phyloP scores from a whole-genome alignment of 176 grass and related monocot species.

The Themeda triandra region DNA sequence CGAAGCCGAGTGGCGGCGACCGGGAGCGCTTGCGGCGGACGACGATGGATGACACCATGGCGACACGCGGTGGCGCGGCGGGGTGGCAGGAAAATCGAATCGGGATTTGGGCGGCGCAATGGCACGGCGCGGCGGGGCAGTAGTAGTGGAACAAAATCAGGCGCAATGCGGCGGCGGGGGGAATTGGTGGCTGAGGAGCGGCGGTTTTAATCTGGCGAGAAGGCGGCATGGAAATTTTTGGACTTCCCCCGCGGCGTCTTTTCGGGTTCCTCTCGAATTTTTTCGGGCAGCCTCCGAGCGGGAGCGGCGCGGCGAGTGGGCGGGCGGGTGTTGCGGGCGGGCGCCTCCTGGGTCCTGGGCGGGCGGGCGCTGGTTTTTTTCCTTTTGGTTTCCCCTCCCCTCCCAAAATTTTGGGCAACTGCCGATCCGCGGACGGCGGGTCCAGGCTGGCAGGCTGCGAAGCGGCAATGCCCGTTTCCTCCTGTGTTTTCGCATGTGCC shows the following conservation, averaged over 20 bases:
- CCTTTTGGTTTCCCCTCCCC: background rate
- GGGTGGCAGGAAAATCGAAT: background rate
- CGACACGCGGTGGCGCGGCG: background rate
- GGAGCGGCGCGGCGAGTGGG: background rate
- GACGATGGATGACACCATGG: background rate
- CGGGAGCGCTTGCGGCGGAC: constrained; percentile 27
- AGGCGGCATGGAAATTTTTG: constrained; percentile 28
- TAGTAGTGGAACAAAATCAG: no score
- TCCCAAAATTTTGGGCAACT: background rate
- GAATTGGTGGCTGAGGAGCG: background rate
- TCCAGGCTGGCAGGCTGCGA: background rate
- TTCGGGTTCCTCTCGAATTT: background rate
- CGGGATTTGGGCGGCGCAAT: background rate
- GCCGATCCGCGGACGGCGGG: background rate
- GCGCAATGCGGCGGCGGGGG: background rate
- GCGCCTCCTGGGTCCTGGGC: no score
- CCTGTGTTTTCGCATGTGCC: no score
- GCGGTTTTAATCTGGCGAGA: constrained; percentile 6
- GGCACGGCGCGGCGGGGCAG: background rate
- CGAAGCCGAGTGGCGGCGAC: background rate
- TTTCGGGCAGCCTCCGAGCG: background rate
- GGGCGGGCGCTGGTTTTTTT: background rate
- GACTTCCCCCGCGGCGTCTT: background rate
- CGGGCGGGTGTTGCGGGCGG: background rate
- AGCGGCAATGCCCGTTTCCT: no score